Conservation (phyloP, 192 early-diverging fungal species). For the Haplosporangium gracile region DNA sequence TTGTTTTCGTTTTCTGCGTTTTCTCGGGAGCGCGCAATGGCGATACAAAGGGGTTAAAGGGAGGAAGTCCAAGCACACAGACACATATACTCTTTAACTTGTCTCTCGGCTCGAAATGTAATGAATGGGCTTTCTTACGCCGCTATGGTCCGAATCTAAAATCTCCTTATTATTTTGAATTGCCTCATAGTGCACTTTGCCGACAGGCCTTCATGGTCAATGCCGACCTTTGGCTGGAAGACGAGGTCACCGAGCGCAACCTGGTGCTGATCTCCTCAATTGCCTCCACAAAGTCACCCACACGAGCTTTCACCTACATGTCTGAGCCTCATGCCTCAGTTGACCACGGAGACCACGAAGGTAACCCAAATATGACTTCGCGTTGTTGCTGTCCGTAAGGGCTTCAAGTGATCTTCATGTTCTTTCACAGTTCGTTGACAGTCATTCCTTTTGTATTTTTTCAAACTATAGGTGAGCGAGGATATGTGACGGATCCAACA, state of each 20-base stretch:
- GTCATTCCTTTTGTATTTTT: background rate
- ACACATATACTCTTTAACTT: background rate
- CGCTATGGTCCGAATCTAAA: background rate
- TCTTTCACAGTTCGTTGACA: background rate
- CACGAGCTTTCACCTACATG: conserved; percentile 2
- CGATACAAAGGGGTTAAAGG: background rate
- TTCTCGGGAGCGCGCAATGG: background rate
- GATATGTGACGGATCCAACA: background rate
- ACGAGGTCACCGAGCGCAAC: conserved; percentile 57
- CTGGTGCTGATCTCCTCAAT: conserved; percentile 58
- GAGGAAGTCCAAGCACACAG: background rate
- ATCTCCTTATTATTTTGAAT: conserved; percentile 12
- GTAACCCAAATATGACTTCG: background rate
- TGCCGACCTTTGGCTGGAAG: conserved; percentile 64
- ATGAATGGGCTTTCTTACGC: background rate
- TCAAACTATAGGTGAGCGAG: background rate
- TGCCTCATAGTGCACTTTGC: conserved; percentile 19
- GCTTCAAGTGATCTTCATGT: background rate
- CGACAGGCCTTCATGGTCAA: conserved; percentile 60
- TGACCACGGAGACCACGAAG: background rate
- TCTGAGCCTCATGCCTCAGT: background rate
- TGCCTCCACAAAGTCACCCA: conserved; percentile 23
- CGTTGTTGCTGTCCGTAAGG: background rate
- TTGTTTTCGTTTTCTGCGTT: background rate
- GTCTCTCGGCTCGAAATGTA: background rate